Evolutionary conservation across 2,329 filamentous ascomycete species (phyloP), one percentile per base, ranked within the genome.

Genomic region (Neodidymelliopsis sp.): DNA sequence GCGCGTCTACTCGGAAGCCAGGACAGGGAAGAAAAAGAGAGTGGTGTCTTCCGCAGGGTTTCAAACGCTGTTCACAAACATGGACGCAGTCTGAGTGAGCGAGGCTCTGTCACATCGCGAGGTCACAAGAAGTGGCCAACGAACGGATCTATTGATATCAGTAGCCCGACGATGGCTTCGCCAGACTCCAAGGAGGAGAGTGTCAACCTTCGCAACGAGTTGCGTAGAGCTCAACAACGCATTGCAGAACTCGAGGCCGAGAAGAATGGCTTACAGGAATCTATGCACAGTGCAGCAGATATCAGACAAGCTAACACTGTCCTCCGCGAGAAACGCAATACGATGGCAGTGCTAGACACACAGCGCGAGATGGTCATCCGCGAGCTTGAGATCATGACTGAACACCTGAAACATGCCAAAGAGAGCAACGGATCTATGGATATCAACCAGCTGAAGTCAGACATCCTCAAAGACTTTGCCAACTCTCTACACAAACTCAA

Each of bases 321-420:
- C 69, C 78, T 97, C 18, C 82, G 89, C 25, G 92, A 97, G 74
- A 97, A 97, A 77, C 84, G 94, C 49, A 96, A 95, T 65, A 97
- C 94, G 0, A 94, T 99, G 71, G 93, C 93, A 6, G 89, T 95
- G 13, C 79, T 97, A 40, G 93, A 97, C 70, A 93, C 92, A 0
- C 91, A 97, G 74, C 91, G 91, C 39, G 93, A 97, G 74, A 92
- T 97, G 71, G 93, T 96, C 75, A 90, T 97, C 64, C 88, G 90
- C 29, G 91, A 97, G 72, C 79, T 97, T 13, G 91, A 96, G 67
- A 88, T 93, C 27, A 83, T 97, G 64, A 92, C 91, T 4, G 90
- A 92, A 34, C 93, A 94, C 68, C 85, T 97, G 15, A 89, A 93
- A 68, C 85, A 84, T 41, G 91, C 91, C 44, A 97, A 96, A 75